Percentiles rank a stretch among this genome's conserved stretches.
Conservation (phyloP, 225 moss, liverwort and hornwort genomes). For the Takakia lepidozioides region DNA sequence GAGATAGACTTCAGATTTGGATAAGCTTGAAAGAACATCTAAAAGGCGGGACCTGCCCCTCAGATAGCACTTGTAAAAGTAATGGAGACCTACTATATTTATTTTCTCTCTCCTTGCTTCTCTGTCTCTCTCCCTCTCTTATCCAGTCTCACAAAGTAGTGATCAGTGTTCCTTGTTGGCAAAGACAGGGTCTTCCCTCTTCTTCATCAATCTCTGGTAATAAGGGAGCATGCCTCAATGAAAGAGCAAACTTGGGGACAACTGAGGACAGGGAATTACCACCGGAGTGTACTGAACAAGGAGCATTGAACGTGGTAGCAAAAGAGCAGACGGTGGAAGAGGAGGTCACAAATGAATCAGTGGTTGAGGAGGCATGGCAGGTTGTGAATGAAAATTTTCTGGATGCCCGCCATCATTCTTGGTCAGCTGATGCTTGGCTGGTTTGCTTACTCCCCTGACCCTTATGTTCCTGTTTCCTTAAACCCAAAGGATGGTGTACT, state of each 20-base stretch:
- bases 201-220: background rate
- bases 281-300: slow-evolving; percentile 20
- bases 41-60: no score
- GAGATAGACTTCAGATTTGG: no score
- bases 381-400: slow-evolving; percentile 81
- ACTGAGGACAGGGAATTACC: slow-evolving; percentile 13
- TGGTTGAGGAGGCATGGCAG: slow-evolving; percentile 81
- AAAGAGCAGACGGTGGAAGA: slow-evolving; percentile 34
- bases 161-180: background rate
- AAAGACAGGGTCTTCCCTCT: slow-evolving; percentile 23
- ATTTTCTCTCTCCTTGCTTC: background rate
- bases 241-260: slow-evolving; percentile 3
- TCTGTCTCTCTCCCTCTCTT: background rate
- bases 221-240: slow-evolving; percentile 6
- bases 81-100: background rate
- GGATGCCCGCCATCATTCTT: slow-evolving; percentile 72
- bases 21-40: no score
- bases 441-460: slow-evolving; percentile 12
- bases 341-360: slow-evolving; percentile 66
- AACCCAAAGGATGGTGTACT: no score
- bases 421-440: slow-evolving; percentile 74
- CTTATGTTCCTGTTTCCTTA: no score
- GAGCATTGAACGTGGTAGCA: slow-evolving; percentile 17
- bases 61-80: no score
- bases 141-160: background rate